Evolutionary conservation across 2,329 filamentous ascomycete genomes (phyloP).

Genomic region (Claviceps purpurea): DNA sequence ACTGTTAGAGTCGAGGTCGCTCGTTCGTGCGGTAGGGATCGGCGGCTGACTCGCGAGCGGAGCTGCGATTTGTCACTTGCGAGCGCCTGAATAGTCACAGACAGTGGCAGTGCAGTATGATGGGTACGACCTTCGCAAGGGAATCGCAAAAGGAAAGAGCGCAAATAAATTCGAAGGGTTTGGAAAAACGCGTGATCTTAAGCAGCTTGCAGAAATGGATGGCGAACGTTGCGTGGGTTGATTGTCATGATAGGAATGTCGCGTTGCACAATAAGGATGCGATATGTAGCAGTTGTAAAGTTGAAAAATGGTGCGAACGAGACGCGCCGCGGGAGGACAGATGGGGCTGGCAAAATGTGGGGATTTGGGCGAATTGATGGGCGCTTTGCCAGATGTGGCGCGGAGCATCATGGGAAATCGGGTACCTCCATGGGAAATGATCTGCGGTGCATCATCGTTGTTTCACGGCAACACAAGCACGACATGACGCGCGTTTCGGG

Average conservation of each 20-base stretch:
- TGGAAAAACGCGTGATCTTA: background rate
- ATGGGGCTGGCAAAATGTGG: background rate
- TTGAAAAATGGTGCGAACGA: background rate
- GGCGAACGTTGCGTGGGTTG: background rate
- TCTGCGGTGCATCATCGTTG: background rate
- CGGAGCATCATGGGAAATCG: background rate
- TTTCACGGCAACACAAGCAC: no score
- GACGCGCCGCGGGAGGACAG: background rate
- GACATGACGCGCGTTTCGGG: no score
- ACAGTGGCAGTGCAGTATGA: no score
- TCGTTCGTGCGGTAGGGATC: background rate
- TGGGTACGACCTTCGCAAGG: no score
- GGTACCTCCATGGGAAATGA: background rate
- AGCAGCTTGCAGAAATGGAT: background rate
- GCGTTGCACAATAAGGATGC: background rate
- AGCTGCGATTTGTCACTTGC: no score
- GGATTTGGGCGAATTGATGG: background rate
- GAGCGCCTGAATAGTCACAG: no score
- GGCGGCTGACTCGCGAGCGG: no score
- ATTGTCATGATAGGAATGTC: background rate
- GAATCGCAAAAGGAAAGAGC: background rate
- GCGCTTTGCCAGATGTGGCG: background rate
- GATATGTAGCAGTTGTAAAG: background rate
- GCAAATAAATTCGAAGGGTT: background rate
- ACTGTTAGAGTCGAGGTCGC: background rate